A percentile compares a stretch with the other conserved stretches of the same genome.
Conservation (phyloP, 495 filamentous ascomycete species). For the Lasiosphaeriaceae sp. region DNA sequence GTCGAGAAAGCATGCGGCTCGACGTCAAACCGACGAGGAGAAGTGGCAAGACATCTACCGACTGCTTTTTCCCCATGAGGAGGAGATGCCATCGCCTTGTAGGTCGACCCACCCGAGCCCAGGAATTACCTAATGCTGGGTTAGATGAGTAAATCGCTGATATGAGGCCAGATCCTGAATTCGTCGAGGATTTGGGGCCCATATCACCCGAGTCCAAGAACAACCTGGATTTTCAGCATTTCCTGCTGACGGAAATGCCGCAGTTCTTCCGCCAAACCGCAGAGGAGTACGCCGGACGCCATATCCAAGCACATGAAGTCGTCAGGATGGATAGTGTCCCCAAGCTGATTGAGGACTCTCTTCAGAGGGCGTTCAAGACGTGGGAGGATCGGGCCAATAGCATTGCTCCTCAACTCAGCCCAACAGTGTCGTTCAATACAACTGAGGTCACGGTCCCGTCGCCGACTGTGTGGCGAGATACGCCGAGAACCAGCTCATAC, state of each 20-base stretch:
- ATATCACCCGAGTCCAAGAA: conserved; percentile 14
- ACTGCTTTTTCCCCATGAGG: conserved; percentile 24
- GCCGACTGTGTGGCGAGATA: background rate
- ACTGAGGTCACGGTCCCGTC: background rate
- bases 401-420: background rate
- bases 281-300: conserved; percentile 16
- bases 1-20: conserved; percentile 16
- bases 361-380: conserved; percentile 20
- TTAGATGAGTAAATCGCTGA: conserved; percentile 16
- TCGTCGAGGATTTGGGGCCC: conserved; percentile 19
- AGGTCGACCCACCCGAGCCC: conserved; percentile 6
- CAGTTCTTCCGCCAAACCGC: conserved; percentile 19
- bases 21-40: conserved; percentile 21
- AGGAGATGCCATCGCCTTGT: conserved; percentile 29
- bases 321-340: conserved; percentile 20
- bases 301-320: conserved; percentile 11
- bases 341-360: conserved; percentile 19
- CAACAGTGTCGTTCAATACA: background rate
- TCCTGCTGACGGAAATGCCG: conserved; percentile 21
- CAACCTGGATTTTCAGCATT: conserved; percentile 23
- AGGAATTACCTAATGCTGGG: background rate
- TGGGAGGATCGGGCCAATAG: conserved; percentile 17
- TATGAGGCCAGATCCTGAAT: conserved; percentile 23
- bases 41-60: conserved; percentile 31
- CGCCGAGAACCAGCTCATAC: background rate